These are phyloP conservation scores for Backusella sp. DNA, from an alignment of 192 early-diverging fungal species.

Conservation along the genomic window DNA sequence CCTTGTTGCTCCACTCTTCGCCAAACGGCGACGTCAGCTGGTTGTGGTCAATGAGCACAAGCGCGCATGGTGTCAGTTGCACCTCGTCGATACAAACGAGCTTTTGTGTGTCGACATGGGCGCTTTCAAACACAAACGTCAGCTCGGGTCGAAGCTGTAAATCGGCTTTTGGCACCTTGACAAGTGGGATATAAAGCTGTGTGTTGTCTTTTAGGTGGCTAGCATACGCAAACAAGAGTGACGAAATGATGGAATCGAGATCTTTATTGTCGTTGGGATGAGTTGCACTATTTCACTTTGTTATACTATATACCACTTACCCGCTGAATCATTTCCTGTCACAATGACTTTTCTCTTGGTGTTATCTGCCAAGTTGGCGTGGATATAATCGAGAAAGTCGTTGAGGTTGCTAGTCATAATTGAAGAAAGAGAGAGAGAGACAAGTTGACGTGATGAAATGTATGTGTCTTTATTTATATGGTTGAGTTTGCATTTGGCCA, in stretches of 20 bases:
- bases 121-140: conserved; percentile 44
- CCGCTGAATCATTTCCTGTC: conserved; percentile 75
- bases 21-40: conserved; percentile 40
- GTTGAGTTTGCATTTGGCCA: neutral
- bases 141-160: conserved; percentile 65
- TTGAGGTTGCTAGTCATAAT: neutral
- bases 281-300: neutral
- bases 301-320: conserved; percentile 24
- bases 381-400: conserved; percentile 8
- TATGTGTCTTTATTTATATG: too few species aligned
- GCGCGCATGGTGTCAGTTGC: conserved; percentile 5
- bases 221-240: conserved; percentile 55
- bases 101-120: conserved; percentile 26
- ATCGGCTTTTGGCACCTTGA: conserved; percentile 59
- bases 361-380: neutral
- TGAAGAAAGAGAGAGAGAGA: neutral
- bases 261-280: conserved; percentile 35
- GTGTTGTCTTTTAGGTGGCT: conserved; percentile 10
- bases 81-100: conserved; percentile 54
- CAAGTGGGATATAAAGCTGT: conserved; percentile 49
- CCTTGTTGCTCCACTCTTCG: conserved; percentile 10
- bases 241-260: conserved; percentile 67
- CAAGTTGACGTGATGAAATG: too few species aligned
- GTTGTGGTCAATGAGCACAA: conserved; percentile 70
- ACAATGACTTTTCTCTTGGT: conserved; percentile 42